Percentiles rank a stretch among this genome's conserved stretches.
phyloP scores from a whole-genome alignment of 352 stramenopile species.

The Detonula confervacea region DNA sequence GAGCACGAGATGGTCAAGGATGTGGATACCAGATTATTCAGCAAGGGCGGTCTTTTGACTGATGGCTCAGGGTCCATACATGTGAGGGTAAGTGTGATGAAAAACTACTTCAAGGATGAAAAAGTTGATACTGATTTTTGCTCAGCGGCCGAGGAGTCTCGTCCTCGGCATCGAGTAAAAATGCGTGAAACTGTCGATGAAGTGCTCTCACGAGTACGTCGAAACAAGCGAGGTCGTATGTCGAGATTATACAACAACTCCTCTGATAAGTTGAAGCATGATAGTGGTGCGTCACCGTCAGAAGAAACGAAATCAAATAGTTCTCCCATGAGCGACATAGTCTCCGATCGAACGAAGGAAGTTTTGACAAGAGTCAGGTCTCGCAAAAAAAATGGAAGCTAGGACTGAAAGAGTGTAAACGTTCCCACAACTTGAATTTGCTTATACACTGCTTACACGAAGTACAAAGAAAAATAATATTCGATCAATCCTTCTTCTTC shows the following conservation, averaged over 20 bases:
- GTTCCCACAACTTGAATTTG: background rate
- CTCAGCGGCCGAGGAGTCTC: background rate
- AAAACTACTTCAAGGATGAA: slow-evolving; percentile 14
- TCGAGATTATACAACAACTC: background rate
- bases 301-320: background rate
- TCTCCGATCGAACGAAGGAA: slow-evolving; percentile 5
- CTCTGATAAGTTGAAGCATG: too few relatives aligned
- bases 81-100: slow-evolving; percentile 17
- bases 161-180: slow-evolving; percentile 11
- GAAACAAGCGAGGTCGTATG: slow-evolving; percentile 41
- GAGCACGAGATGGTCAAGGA: slow-evolving; percentile 24
- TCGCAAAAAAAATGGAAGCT: slow-evolving; percentile 7
- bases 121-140: slow-evolving; percentile 10
- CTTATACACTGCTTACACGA: background rate
- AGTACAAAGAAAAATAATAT: too few relatives aligned
- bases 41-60: slow-evolving; percentile 27
- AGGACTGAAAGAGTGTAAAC: background rate
- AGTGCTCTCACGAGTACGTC: slow-evolving; percentile 33
- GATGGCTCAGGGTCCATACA: slow-evolving; percentile 22
- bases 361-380: slow-evolving; percentile 7
- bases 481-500: background rate
- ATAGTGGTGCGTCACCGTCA: too few relatives aligned
- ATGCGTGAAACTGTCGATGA: slow-evolving; percentile 51
- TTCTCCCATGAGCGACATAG: background rate
- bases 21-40: slow-evolving; percentile 16